phyloP scores from a whole-genome alignment of 345 rosid species.

The Cardamine occulta region DNA sequence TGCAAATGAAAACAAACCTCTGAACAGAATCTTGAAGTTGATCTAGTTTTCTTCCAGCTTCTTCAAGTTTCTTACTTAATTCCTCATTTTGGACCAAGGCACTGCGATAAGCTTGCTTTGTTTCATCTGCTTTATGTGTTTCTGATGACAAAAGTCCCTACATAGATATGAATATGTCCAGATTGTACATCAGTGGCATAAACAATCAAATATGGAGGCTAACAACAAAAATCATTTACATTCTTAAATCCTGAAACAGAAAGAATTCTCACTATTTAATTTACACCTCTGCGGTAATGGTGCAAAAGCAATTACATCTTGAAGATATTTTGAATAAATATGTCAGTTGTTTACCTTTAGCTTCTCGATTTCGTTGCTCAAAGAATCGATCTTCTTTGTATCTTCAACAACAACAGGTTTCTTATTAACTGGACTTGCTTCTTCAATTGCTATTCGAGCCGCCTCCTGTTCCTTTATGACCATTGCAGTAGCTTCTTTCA shows the following conservation, averaged over 20 bases:
- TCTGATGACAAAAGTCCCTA: constrained; percentile 67
- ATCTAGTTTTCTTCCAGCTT: constrained; percentile 67
- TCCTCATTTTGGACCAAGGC: constrained; percentile 63
- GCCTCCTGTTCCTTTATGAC: constrained; percentile 82
- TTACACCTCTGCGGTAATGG: constrained; percentile 13
- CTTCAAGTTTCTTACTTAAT: constrained; percentile 68
- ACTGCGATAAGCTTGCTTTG: constrained; percentile 53
- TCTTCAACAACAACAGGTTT: constrained; percentile 86
- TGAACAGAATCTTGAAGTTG: constrained; percentile 79
- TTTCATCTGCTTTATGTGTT: constrained; percentile 64
- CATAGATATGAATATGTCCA: constrained; percentile 30
- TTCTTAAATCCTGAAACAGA: constrained; percentile 27
- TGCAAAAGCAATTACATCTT: constrained; percentile 20
- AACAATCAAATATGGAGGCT: constrained; percentile 23
- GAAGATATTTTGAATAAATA: constrained; percentile 15
- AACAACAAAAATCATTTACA: constrained; percentile 5
- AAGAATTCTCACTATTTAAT: constrained; percentile 1
- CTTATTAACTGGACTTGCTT: constrained; percentile 72
- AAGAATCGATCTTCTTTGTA: constrained; percentile 66
- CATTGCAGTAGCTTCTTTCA: constrained; percentile 65
- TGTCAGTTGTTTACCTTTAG: constrained; percentile 61
- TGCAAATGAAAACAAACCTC: constrained; percentile 62
- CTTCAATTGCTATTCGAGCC: constrained; percentile 79
- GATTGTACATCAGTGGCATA: constrained; percentile 16
- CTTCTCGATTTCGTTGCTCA: constrained; percentile 69